A percentile compares a stretch with the other conserved stretches of the same genome.
Conservation (phyloP, 495 filamentous ascomycete species). For the Penicillium simplicissimum region DNA sequence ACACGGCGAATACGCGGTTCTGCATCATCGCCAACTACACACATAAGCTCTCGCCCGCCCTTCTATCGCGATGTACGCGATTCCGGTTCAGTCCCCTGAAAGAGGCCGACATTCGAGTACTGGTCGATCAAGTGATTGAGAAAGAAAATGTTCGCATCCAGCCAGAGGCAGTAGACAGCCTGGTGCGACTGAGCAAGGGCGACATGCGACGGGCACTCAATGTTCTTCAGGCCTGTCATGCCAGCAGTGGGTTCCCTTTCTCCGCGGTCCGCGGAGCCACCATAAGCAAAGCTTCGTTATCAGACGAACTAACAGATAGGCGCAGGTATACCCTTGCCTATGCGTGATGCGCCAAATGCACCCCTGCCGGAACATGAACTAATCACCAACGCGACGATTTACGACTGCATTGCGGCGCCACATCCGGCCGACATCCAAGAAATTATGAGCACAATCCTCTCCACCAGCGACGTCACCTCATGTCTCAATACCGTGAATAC, state of each 20-base stretch:
- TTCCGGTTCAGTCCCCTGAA: slow-evolving; percentile 96
- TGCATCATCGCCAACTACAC: slow-evolving; percentile 99
- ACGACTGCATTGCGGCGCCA: slow-evolving; percentile 95
- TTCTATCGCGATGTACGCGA: slow-evolving; percentile 89
- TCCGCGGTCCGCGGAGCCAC: background rate
- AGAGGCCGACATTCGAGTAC: slow-evolving; percentile 72
- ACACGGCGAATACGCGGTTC: slow-evolving; percentile 96
- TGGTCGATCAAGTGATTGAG: slow-evolving; percentile 89
- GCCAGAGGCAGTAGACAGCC: slow-evolving; percentile 70
- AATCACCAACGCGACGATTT: slow-evolving; percentile 90
- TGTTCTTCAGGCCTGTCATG: slow-evolving; percentile 94
- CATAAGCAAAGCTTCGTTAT: background rate
- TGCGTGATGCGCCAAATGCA: slow-evolving; percentile 60
- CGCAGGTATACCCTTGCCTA: slow-evolving; percentile 68
- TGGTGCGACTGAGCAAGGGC: slow-evolving; percentile 87
- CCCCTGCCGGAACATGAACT: slow-evolving; percentile 61
- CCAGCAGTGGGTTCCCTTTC: slow-evolving; percentile 63
- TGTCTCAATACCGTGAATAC: slow-evolving; percentile 84
- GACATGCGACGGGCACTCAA: slow-evolving; percentile 96
- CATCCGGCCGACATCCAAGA: slow-evolving; percentile 85
- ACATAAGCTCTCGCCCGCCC: slow-evolving; percentile 93
- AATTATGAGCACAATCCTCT: slow-evolving; percentile 80
- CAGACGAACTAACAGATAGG: slow-evolving; percentile 8
- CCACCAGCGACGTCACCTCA: slow-evolving; percentile 79
- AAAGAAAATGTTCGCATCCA: slow-evolving; percentile 84